Base-by-base conservation (phyloP, 371 early-diverging fungal species). In the Gilbertella persicaria region DNA sequence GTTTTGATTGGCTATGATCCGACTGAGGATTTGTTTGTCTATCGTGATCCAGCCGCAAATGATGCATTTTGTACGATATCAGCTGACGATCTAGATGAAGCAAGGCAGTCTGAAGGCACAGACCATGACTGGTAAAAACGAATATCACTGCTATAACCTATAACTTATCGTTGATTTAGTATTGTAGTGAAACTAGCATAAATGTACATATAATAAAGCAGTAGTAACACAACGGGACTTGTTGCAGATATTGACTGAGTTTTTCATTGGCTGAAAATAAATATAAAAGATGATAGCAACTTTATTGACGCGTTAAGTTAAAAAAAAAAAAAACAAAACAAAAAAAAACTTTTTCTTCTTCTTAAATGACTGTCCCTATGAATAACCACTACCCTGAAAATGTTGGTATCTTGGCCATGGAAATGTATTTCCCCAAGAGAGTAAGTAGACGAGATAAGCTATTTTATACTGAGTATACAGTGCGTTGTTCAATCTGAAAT, bases 341-440 rank as follows among this genome's bases (percentile, higher is more conserved):
- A 41, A 12, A 12, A 33, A 33, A 33, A 13, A 33, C 13, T 33
- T 33, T 33, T 33, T 33, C 13, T 33, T 33, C 10, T 33, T 33
- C 13, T 10, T 42, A 43, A 44, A 74, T 67, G 69, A 66, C 69
- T 62, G 61, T 58, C 24, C 35, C 67, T 41, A 62, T 41, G 51
- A 66, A 59, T 52, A 62, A 49, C 39, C 63, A 64, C 35, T 82
- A 83, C 65, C 88, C 94, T 48, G 67, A 83, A 62, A 93, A 96
- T 74, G 86, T 96, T 69, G 98, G 97, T 67, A 87, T 97, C 53
- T 79, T 84, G 61, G 96, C 92, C 74, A 82, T 95, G 66, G 96
- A 96, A 60, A 86, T 93, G 76, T 96, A 97, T 79, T 92, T 96
- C 66, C 98, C 98, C 42, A 66, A 69, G 30, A 60, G 78, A 60